A percentile compares a stretch with the other conserved stretches of the same genome.
Evolutionary conservation across 352 stramenopile genomes (phyloP).

Genomic region (Halophytophthora batemanensis): DNA sequence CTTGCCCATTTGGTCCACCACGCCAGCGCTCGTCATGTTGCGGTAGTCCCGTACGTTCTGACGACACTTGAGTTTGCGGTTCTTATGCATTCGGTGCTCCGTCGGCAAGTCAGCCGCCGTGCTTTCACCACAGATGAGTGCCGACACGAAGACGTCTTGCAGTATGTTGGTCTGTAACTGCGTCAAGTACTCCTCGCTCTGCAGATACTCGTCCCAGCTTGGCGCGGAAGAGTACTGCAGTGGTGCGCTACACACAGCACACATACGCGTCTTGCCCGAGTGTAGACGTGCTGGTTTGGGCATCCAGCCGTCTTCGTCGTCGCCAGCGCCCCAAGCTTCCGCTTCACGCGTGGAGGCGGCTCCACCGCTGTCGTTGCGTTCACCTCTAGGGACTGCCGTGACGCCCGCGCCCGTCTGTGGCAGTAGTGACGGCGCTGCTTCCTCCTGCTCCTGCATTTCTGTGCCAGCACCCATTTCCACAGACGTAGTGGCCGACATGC

Average conservation of each 20-base stretch:
- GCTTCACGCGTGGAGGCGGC: slow-evolving; percentile 1
- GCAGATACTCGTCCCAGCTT: slow-evolving; percentile 83
- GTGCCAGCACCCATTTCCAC: neutral
- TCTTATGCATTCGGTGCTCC: slow-evolving; percentile 85
- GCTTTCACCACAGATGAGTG: slow-evolving; percentile 74
- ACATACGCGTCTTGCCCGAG: slow-evolving; percentile 74
- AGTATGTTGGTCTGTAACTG: slow-evolving; percentile 74
- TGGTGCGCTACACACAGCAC: slow-evolving; percentile 69
- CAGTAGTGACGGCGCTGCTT: neutral
- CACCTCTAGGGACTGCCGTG: neutral
- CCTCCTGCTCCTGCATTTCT: neutral
- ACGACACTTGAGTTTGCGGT: slow-evolving; percentile 75
- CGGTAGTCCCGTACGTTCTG: slow-evolving; percentile 76
- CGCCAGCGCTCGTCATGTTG: slow-evolving; percentile 82
- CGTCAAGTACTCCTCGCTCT: slow-evolving; percentile 72
- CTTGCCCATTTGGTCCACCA: slow-evolving; percentile 64
- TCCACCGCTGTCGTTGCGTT: neutral
- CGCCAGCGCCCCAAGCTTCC: slow-evolving; percentile 15
- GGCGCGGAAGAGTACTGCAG: slow-evolving; percentile 64
- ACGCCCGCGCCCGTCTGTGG: no score
- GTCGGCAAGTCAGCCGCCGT: slow-evolving; percentile 70
- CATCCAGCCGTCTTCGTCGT: slow-evolving; percentile 82
- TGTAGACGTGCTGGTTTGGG: slow-evolving; percentile 77
- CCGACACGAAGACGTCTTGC: slow-evolving; percentile 76
- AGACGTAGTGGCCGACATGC: neutral